Evolutionary conservation across 1,139 yeast species (phyloP).

Genomic region (Taphrina wiesneri): DNA sequence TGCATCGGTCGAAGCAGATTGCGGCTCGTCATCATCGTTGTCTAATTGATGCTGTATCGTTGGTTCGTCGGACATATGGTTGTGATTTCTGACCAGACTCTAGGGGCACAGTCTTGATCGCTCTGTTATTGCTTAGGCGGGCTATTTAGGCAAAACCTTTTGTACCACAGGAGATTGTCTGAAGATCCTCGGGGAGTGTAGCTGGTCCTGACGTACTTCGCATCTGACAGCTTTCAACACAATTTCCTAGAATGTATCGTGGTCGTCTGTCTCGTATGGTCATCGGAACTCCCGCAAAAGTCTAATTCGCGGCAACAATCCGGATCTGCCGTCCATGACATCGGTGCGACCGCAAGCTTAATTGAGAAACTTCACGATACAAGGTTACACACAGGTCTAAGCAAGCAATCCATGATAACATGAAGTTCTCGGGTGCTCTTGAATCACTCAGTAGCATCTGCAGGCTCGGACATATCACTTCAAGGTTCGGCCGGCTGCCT

Average conservation of each 20-base stretch:
- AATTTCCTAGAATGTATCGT: not conserved
- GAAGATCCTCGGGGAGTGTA: not conserved
- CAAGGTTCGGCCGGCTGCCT: too few species aligned
- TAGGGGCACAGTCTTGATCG: not conserved
- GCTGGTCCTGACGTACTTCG: not conserved
- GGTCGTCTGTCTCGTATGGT: not conserved
- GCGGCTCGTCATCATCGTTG: conserved; percentile 29
- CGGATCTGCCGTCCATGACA: not conserved
- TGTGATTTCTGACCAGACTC: not conserved
- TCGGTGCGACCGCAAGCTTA: conserved; percentile 1
- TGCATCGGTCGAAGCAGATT: not conserved
- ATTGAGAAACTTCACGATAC: not conserved
- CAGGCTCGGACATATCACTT: too few species aligned
- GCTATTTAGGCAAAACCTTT: not conserved
- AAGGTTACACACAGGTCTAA: too few species aligned
- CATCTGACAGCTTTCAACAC: not conserved
- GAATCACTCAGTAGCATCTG: not conserved
- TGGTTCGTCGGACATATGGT: conserved; percentile 22
- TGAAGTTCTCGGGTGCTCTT: not conserved
- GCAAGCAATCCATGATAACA: too few species aligned
- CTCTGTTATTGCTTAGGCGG: not conserved
- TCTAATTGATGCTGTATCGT: conserved; percentile 13
- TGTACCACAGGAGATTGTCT: not conserved
- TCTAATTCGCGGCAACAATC: not conserved
- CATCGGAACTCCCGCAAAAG: not conserved